These are phyloP conservation scores for Amaranthus palmeri DNA, from an alignment of 148 eudicot genomes.

Conservation along the genomic window DNA sequence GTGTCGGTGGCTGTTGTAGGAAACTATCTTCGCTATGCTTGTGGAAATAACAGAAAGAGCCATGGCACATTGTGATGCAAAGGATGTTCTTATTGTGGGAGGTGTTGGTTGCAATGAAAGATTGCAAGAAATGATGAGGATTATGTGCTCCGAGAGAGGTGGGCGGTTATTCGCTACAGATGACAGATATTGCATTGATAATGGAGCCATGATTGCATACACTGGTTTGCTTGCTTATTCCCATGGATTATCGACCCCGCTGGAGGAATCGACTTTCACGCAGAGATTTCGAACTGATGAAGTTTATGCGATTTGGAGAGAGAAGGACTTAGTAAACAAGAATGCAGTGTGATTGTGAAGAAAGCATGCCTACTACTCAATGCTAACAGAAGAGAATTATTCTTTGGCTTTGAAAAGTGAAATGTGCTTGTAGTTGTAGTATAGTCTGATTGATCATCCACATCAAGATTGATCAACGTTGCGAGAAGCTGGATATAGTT, in stretches of 20 bases:
- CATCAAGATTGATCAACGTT: neutral
- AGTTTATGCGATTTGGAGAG: conserved; percentile 83
- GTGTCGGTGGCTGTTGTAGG: conserved; percentile 35
- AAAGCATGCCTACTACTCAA: neutral
- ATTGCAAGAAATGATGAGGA: conserved; percentile 88
- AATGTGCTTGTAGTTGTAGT: neutral
- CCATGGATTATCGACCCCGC: conserved; percentile 55
- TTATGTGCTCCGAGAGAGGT: conserved; percentile 82
- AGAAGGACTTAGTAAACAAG: conserved; percentile 32
- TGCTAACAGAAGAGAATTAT: neutral
- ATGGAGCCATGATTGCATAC: conserved; percentile 93
- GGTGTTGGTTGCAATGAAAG: conserved; percentile 96
- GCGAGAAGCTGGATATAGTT: too few species aligned
- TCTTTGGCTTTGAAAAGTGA: neutral
- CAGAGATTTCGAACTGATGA: conserved; percentile 90
- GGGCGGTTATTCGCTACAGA: conserved; percentile 72
- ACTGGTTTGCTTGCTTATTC: conserved; percentile 79
- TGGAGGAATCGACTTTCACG: conserved; percentile 80
- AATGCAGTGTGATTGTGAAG: neutral
- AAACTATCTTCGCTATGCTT: conserved; percentile 94
- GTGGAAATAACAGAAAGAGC: conserved; percentile 98
- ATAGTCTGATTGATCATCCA: too few species aligned
- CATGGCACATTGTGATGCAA: conserved; percentile 93
- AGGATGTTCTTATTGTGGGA: conserved; percentile 92
- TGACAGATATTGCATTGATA: conserved; percentile 82